Evolutionary conservation across 2,329 filamentous ascomycete genomes (phyloP).

Genomic region (Phaeoacremonium minimum): DNA sequence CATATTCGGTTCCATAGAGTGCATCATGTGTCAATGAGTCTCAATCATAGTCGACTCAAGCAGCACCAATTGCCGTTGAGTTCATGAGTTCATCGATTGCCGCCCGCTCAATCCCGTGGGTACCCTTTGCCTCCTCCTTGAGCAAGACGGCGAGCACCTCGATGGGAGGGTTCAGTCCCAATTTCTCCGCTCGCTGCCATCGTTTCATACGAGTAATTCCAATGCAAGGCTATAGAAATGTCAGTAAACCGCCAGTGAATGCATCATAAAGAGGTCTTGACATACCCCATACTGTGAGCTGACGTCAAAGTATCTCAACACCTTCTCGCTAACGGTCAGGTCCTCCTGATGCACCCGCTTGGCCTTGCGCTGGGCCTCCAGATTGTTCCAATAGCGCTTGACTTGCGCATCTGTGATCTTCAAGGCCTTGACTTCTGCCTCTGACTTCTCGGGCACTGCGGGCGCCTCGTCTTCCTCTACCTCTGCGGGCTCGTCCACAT

Average conservation of each 20-base stretch:
- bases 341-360: conserved; percentile 74
- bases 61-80: conserved; percentile 35
- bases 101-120: conserved; percentile 56
- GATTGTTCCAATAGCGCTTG: conserved; percentile 68
- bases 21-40: no score
- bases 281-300: conserved; percentile 87
- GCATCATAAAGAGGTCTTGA: conserved; percentile 17
- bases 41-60: conserved; percentile 5
- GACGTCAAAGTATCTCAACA: conserved; percentile 88
- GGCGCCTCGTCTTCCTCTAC: conserved; percentile 22
- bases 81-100: conserved; percentile 68
- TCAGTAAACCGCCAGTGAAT: no score
- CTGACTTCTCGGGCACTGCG: conserved; percentile 35
- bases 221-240: conserved; percentile 67
- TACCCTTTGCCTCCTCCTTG: conserved; percentile 59
- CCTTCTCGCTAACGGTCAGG: conserved; percentile 72
- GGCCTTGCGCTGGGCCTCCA: conserved; percentile 66
- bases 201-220: conserved; percentile 77
- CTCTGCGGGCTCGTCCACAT: conserved; percentile 16
- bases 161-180: conserved; percentile 84
- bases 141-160: conserved; percentile 85
- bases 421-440: conserved; percentile 54
- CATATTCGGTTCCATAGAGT: no score
- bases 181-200: conserved; percentile 78
- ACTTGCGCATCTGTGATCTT: conserved; percentile 66